Evolutionary conservation across 1,284 basidiomycete genomes (phyloP), one percentile per base, ranked within the genome.

Genomic region (Sutorius eximius): DNA sequence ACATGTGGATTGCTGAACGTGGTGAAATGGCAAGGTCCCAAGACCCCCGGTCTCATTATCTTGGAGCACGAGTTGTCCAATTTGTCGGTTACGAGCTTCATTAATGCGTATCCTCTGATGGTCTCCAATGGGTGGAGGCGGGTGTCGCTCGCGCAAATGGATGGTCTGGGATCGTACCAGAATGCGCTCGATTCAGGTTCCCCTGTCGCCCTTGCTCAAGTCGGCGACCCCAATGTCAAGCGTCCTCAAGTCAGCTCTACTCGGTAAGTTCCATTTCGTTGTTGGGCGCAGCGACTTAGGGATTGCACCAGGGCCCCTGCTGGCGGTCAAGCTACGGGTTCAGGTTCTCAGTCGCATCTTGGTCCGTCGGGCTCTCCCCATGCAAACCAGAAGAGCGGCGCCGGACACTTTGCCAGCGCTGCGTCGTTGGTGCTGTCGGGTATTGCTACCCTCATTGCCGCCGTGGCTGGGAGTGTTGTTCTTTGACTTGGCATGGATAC

Each of bases 61-160:
- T 80, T 95, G 59, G 89, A 95, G 72, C 93, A 96, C 72, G 93
- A 95, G 71, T 73, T 88, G n/a, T 81, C 77, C 18, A 73, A 81
- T 45, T 65, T 76, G 55, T 78, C 87, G 22, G 83, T 93, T 38
- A 67, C 78, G 45, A 81, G 82, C 8, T 95, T 93, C 74, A 86
- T 89, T 13, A 72, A 77, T 49, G 79, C 82, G 13, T 94, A 81
- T 69, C 83, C 87, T 4, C 57, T 82, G 42, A 84, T 93, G 66
- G 73, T 76, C 52, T 59, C 75, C 13, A 84, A 85, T 58, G 84
- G 83, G 32, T 95, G 92, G 92, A 79, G 79, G 44, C 73, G 80
- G 38, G 66, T 73, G 34, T 87, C 83, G 45, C 73, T 88, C 43
- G 78, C 82, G 12, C 71, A 77, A 50, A 63, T 84, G 45, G 69